Base-by-base conservation (phyloP, 225 moss, liverwort and hornwort species). In the Marchantia polymorpha region DNA sequence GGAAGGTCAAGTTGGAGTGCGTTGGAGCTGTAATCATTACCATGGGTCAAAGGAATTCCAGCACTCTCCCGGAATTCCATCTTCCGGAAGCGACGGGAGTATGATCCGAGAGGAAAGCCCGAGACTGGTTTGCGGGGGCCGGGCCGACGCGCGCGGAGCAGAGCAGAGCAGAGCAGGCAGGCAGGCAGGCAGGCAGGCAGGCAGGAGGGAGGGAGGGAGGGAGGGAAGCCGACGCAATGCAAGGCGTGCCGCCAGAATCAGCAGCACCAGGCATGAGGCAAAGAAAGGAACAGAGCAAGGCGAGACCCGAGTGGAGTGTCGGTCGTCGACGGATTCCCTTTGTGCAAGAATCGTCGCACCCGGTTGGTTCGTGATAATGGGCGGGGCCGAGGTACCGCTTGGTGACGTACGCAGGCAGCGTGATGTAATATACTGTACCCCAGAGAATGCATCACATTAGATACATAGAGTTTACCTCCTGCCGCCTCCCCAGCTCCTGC, bases 331-430 rank as follows among this genome's bases (percentile, higher is more conserved):
- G 58, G 61, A 61, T 22, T 61, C 61, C 59, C 15, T 75, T 16
- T 74, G 53, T 53, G 75, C 17, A 30, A 75, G 75, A 77, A 77
- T 64, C 64, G 77, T 64, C 77, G 77, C 77, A 77, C 46, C 77
- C 64, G 50, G 65, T 66, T 50, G 77, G 63, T 61, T 76, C 12
- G 59, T 14, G 20, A 51, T 72, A n/a, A 10, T 20, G 25, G 47
- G 49, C 63, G 22, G 7, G 64, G n/a, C 15, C 23, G 17, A 64
- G 17, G 63, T 49, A 66, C 64, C 77, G 48, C 23, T 64, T 66
- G 65, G 77, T 64, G 77, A 65, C 58, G 58, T 75, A 58, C 75
- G 17, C 29, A 19, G 25, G 12, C 27, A 52, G 74, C 27, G 25
- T 6, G 52, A 55, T 72, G 23, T 72, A 20, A 47, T 14, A 50